These are phyloP conservation scores for Phialemonium atrogriseum DNA, from an alignment of 2,329 filamentous ascomycete genomes.

Conservation along the genomic window DNA sequence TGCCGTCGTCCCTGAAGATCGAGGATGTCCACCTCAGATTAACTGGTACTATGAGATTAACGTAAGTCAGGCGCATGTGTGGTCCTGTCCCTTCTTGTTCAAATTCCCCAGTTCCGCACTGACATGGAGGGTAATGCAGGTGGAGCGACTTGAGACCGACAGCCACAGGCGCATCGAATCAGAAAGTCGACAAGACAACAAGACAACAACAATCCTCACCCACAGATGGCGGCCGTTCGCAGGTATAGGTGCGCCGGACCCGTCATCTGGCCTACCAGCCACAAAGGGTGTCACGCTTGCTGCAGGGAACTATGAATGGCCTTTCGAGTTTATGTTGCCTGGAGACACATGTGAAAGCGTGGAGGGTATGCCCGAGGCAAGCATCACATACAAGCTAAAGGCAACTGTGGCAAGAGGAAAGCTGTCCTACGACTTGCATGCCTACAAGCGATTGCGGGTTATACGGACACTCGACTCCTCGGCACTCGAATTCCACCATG, in stretches of 20 bases:
- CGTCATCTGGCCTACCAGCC: slow-evolving; percentile 16
- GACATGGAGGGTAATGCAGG: slow-evolving; percentile 24
- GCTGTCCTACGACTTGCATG: slow-evolving; percentile 77
- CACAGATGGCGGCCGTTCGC: slow-evolving; percentile 64
- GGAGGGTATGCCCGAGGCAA: slow-evolving; percentile 79
- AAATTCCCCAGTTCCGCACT: slow-evolving; percentile 7
- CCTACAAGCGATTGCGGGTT: slow-evolving; percentile 69
- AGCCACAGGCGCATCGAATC: slow-evolving; percentile 49
- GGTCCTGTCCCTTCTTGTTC: too few species aligned
- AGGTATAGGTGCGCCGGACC: slow-evolving; percentile 22
- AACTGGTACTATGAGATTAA: slow-evolving; percentile 59
- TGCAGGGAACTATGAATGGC: slow-evolving; percentile 76
- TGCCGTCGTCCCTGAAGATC: slow-evolving; percentile 59
- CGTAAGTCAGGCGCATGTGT: slow-evolving; percentile 42
- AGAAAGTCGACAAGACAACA: slow-evolving; percentile 50
- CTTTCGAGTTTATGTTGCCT: slow-evolving; percentile 66
- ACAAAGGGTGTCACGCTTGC: slow-evolving; percentile 52
- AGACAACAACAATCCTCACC: slow-evolving; percentile 50
- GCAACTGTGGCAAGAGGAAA: slow-evolving; percentile 82
- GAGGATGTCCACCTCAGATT: slow-evolving; percentile 67
- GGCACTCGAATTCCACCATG: slow-evolving; percentile 70
- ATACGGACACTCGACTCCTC: slow-evolving; percentile 70
- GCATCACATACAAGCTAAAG: slow-evolving; percentile 84
- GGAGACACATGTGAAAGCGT: slow-evolving; percentile 76
- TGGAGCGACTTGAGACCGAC: slow-evolving; percentile 45